A percentile compares a stretch with the other conserved stretches of the same genome.
phyloP scores from a whole-genome alignment of 2,329 filamentous ascomycete species.

The Sclerotinia nivalis region DNA sequence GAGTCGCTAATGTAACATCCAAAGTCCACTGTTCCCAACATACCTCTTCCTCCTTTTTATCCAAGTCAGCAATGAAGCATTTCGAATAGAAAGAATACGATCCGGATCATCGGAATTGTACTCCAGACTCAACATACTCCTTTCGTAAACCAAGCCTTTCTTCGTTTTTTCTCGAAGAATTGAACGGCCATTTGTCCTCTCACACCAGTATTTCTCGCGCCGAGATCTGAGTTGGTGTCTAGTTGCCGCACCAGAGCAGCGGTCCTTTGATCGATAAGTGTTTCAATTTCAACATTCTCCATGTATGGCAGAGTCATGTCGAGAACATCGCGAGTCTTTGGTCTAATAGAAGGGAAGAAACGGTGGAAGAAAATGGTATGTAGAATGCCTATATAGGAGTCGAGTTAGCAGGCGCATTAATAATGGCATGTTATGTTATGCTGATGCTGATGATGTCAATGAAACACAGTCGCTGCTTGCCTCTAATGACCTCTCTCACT shows the following conservation, averaged over 20 bases:
- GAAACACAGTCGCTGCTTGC: conserved; percentile 47
- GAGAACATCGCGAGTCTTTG: conserved; percentile 82
- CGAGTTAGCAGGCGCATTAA: conserved; percentile 8
- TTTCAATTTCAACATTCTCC: conserved; percentile 86
- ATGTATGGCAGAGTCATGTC: conserved; percentile 89
- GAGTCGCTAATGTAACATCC: conserved; percentile 89
- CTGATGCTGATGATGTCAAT: neutral
- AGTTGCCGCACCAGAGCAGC: conserved; percentile 78
- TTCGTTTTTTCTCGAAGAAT: conserved; percentile 90
- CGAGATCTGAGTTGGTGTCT: conserved; percentile 54
- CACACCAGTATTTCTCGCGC: conserved; percentile 53
- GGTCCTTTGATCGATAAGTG: conserved; percentile 86
- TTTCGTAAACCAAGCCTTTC: conserved; percentile 77
- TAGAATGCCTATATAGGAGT: conserved; percentile 66
- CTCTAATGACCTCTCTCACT: conserved; percentile 91
- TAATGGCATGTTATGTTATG: neutral
- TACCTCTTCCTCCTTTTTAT: conserved; percentile 23
- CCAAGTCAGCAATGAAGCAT: conserved; percentile 11
- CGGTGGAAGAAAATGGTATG: conserved; percentile 99
- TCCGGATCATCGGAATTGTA: conserved; percentile 18
- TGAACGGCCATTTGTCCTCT: conserved; percentile 81
- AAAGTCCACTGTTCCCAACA: conserved; percentile 97
- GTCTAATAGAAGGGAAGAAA: conserved; percentile 85
- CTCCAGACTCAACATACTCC: conserved; percentile 56
- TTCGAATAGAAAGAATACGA: conserved; percentile 9